These are phyloP conservation scores for Carex pumila DNA, from an alignment of 176 grass and related monocot genomes.

Conservation along the genomic window DNA sequence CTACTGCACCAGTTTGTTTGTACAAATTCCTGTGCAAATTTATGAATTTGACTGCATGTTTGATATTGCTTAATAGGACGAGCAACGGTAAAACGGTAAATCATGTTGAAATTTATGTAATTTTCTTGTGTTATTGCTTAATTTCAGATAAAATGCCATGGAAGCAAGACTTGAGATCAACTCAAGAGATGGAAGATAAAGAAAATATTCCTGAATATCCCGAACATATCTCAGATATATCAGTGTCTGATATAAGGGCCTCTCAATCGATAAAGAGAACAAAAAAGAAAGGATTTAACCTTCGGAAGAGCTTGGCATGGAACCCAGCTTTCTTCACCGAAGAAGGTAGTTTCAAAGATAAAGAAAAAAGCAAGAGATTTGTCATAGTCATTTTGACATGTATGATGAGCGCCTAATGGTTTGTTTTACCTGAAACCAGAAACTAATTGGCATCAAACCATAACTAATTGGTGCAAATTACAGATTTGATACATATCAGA, in stretches of 20 bases:
- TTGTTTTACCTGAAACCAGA: neutral
- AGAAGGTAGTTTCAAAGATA: slow-evolving; percentile 36
- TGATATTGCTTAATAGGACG: neutral
- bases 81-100: neutral
- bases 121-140: neutral
- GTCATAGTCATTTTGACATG: neutral
- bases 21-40: neutral
- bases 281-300: slow-evolving; percentile 46
- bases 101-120: neutral
- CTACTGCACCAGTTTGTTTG: neutral
- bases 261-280: slow-evolving; percentile 13
- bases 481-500: too few species aligned
- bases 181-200: slow-evolving; percentile 27
- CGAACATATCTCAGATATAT: neutral
- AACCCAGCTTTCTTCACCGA: slow-evolving; percentile 85
- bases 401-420: neutral
- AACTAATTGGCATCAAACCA: too few species aligned
- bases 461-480: too few species aligned
- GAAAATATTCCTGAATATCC: slow-evolving; percentile 30
- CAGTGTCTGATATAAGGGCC: neutral
- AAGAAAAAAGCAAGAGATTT: neutral
- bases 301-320: slow-evolving; percentile 93
- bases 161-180: slow-evolving; percentile 11
- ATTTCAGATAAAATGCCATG: neutral
- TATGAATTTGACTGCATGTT: neutral